Conservation (phyloP, 2,329 filamentous ascomycete species). For the Aspergillus fumigatiaffinis region DNA sequence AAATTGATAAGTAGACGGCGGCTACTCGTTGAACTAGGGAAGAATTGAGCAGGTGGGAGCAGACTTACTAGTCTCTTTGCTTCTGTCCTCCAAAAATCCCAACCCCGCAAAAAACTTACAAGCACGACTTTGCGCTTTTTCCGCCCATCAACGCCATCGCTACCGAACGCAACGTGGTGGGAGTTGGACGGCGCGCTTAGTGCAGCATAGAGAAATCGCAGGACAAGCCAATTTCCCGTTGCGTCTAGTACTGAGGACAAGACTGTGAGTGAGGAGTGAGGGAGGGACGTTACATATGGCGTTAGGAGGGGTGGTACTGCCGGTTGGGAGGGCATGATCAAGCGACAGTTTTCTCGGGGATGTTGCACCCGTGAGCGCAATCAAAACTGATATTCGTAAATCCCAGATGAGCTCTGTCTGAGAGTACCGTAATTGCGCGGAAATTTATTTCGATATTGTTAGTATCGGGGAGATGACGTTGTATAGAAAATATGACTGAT, state of each 20-base stretch:
- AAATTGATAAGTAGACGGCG: too few species aligned
- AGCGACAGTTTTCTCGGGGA: background rate
- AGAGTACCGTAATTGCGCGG: slow-evolving; percentile 1
- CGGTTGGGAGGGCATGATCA: slow-evolving; percentile 37
- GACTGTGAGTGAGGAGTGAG: slow-evolving; percentile 38
- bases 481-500: slow-evolving; percentile 15
- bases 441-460: slow-evolving; percentile 4
- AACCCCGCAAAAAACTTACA: slow-evolving; percentile 77
- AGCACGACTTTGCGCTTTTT: slow-evolving; percentile 59
- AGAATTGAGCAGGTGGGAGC: background rate
- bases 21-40: too few species aligned
- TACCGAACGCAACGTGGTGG: slow-evolving; percentile 16
- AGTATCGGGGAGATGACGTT: slow-evolving; percentile 15
- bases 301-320: slow-evolving; percentile 38
- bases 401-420: background rate
- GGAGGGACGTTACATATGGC: slow-evolving; percentile 34
- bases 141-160: slow-evolving; percentile 25
- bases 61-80: slow-evolving; percentile 60
- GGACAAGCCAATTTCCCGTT: slow-evolving; percentile 54
- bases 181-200: slow-evolving; percentile 28
- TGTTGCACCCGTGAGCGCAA: background rate
- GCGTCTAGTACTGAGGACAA: slow-evolving; percentile 44
- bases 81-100: slow-evolving; percentile 72
- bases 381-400: background rate
- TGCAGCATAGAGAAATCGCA: slow-evolving; percentile 49